Evolutionary conservation across 176 grass and related monocot species (phyloP), one percentile per base, ranked within the genome.

Genomic region (Oropetium thomaeum): DNA sequence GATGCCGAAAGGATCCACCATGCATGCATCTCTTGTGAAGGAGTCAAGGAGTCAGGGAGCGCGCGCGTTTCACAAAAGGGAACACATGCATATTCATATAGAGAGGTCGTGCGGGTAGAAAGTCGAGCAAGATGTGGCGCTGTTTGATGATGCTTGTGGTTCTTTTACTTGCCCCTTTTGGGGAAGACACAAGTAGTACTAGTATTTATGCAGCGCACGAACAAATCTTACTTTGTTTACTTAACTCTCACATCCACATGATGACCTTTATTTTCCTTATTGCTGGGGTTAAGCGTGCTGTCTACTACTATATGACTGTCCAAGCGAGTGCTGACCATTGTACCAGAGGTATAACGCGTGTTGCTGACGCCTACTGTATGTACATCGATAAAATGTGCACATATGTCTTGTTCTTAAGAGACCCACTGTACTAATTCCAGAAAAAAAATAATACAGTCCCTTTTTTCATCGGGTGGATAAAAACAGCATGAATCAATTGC

Each of bases 121-220:
- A 69, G 76, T 80, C 83, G 75, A 79, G 26, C 41, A 75, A 59
- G 52, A 80, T 31, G 77, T n/a, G n/a, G n/a, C 16, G 32, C 8
- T 26, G 10, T 57, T n/a, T 53, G 0, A 13, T 20, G 20, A 35
- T 58, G 5, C 45, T 49, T 49, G 35, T 26, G 30, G 51, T 10
- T 41, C n/a, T 17, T 32, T 39, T 42, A 12, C 43, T 44, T 70
- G 19, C 27, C 19, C 26, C 41, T 30, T 69, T 67, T 7, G 37
- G 49, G 47, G 66, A 49, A 79, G 66, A 59, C n/a, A 67, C 23
- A n/a, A n/a, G n/a, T n/a, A n/a, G n/a, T n/a, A n/a, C n/a, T n/a
- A n/a, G n/a, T n/a, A n/a, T n/a, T n/a, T n/a, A 52, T 7, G 30
- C 49, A 31, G 26, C 33, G 53, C 54, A 76, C 54, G 12, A 41